Base-by-base conservation (phyloP, 352 stramenopile species). In the Phytophthora cryptogea region DNA sequence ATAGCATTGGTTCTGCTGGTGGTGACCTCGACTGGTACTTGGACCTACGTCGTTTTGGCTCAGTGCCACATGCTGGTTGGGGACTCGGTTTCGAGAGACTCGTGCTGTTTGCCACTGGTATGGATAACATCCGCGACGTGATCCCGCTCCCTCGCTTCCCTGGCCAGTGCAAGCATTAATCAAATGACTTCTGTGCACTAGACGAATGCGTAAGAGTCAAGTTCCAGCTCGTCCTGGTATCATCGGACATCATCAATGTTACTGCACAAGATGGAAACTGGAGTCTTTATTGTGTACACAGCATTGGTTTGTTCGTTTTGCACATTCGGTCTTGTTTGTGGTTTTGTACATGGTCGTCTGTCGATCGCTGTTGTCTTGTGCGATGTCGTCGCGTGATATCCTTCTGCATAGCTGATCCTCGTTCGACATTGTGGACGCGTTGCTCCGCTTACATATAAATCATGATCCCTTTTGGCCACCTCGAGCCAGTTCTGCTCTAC, bases 91-190 rank as follows among this genome's bases (percentile, higher is more conserved):
- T 99, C 63, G 97, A 99, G 77, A 85, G 97, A 26, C 83, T 99
- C 11, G 95, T 99, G 27, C 96, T 97, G 16, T 99, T 99, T 63
- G 87, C 98, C 9, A 98, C 93, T 27, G 96, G 96, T 16, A 97
- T 99, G 70, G 96, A 99, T 57, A 99, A 99, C 76, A 99, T 99
- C 67, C 88, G 97, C 37, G 97, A 99, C 61, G 96, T 97, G 3
- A 99, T 99, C 70, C 94, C 97, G 26, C 97, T 99, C 43, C 97
- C 97, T 32, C 83, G 96, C 33, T 99, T 95, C 73, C 96, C 96
- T 16, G 95, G 95, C n/a, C 94, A 95, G 74, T 98, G 97, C 63
- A 83, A 90, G 35, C 74, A 88, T 36, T 64, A 67, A 36, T 16
- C 42, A 11, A 20, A 31, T 42, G 2, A 13, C n/a, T 4, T 11